Evolutionary conservation across 305 asterid species (phyloP), one percentile per base, ranked within the genome.

Genomic region (Vinca major): DNA sequence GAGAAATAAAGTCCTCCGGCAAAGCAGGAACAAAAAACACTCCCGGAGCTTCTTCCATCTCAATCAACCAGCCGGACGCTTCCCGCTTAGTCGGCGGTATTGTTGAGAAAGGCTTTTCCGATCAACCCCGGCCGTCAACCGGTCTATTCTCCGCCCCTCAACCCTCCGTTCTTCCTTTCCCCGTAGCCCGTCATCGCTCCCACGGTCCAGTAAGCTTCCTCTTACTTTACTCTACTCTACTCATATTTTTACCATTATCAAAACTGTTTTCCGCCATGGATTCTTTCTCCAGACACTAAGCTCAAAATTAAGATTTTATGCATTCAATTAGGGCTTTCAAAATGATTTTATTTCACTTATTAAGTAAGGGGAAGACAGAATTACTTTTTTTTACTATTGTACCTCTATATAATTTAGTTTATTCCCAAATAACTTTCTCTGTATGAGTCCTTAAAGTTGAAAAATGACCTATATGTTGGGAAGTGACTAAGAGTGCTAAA

Each of bases 101-200:
- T 77, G 83, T 93, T 36, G 96, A 93, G 78, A 93, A 93, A 81
- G 99, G 99, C 6, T 91, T 91, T 77, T 79, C 90, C 4, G 82
- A 78, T 53, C 69, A 63, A 55, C 75, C 65, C 2, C 78, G 55
- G 40, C 33, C 33, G 33, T 1, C 33, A 52, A 26, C 73, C 70
- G 63, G 67, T 26, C 86, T 81, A 11, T 56, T 83, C 17, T 49
- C 82, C 20, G 75, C 79, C 17, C 97, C 95, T 61, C 89, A 77
- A 36, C 96, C 97, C 66, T 71, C 91, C 62, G 91, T 89, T 68
- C 85, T 87, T 73, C 90, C 99, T 52, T 93, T 93, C 64, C 86
- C 82, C 0, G 77, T 67, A 5, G 84, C 84, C 50, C 84, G 82
- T 66, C 86, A 82, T 63, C 86, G 84, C 67, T 73, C 86, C 47